phyloP scores from a whole-genome alignment of 2,329 filamentous ascomycete genomes.

The Diaporthe destruens region DNA sequence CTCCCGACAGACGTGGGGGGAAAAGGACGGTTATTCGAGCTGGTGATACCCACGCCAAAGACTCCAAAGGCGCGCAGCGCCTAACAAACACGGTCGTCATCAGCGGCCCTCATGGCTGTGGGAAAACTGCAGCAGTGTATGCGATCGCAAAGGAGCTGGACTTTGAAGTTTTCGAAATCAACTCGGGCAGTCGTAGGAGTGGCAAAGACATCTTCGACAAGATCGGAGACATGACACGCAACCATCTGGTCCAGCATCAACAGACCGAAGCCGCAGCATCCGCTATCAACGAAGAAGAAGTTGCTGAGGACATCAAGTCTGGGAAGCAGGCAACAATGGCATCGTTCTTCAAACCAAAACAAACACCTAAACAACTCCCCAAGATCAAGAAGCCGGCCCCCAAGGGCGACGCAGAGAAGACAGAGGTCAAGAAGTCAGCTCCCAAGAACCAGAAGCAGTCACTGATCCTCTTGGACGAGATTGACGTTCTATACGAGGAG shows the following conservation, averaged over 20 bases:
- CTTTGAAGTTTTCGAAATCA: constrained; percentile 96
- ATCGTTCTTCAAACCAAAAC: constrained; percentile 79
- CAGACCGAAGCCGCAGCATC: constrained; percentile 50
- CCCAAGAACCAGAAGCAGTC: constrained; percentile 85
- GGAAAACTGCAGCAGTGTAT: constrained; percentile 93
- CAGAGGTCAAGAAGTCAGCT: constrained; percentile 48
- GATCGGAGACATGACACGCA: constrained; percentile 96
- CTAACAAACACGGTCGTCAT: constrained; percentile 84
- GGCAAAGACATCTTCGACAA: constrained; percentile 92
- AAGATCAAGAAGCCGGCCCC: constrained; percentile 51
- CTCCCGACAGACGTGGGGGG: constrained; percentile 49
- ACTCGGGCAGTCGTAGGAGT: constrained; percentile 83
- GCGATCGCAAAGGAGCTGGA: constrained; percentile 91
- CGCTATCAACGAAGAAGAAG: constrained; percentile 57
- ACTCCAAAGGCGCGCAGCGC: constrained; percentile 59
- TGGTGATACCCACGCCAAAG: constrained; percentile 52
- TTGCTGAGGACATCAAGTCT: constrained; percentile 71
- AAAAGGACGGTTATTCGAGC: constrained; percentile 69
- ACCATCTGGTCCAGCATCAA: constrained; percentile 81
- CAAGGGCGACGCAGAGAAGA: constrained; percentile 46
- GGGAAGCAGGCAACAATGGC: constrained; percentile 84
- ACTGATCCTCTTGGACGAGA: constrained; percentile 92
- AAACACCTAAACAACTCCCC: constrained; percentile 45
- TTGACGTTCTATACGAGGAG: constrained; percentile 93
- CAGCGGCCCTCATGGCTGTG: constrained; percentile 89